Evolutionary conservation across 352 stramenopile species (phyloP).

Genomic region (Blastocystis sp.): DNA sequence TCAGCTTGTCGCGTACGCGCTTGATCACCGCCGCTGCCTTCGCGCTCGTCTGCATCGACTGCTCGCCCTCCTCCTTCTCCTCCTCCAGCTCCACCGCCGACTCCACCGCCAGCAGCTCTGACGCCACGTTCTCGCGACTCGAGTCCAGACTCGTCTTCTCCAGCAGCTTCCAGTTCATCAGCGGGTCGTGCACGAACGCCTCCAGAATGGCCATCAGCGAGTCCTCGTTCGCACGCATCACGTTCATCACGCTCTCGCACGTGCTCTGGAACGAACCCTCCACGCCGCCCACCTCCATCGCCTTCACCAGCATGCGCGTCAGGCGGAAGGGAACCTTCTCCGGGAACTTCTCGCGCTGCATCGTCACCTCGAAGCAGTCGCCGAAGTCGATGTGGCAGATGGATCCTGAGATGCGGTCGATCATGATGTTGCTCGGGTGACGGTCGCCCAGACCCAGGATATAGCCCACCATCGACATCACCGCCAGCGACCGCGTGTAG

Average conservation of each 20-base stretch:
- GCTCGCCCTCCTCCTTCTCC: slow-evolving; percentile 33
- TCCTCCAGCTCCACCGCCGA: slow-evolving; percentile 38
- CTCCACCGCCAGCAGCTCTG: slow-evolving; percentile 15
- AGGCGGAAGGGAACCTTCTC: slow-evolving; percentile 97
- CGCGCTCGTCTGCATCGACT: slow-evolving; percentile 61
- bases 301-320: slow-evolving; percentile 93
- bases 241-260: slow-evolving; percentile 89
- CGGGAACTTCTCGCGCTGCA: slow-evolving; percentile 94
- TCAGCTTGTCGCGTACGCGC: slow-evolving; percentile 96
- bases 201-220: slow-evolving; percentile 97
- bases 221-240: slow-evolving; percentile 89
- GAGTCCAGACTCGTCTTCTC: slow-evolving; percentile 21
- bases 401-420: slow-evolving; percentile 66
- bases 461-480: slow-evolving; percentile 99
- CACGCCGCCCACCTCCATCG: slow-evolving; percentile 96
- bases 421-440: slow-evolving; percentile 99
- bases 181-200: slow-evolving; percentile 96
- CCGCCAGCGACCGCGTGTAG: slow-evolving; percentile 87
- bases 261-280: slow-evolving; percentile 94
- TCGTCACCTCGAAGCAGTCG: slow-evolving; percentile 94
- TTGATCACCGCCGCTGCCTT: slow-evolving; percentile 72
- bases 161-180: slow-evolving; percentile 66
- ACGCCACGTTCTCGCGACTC: slow-evolving; percentile 3
- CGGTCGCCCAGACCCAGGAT: slow-evolving; percentile 95
- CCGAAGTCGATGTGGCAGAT: slow-evolving; percentile 94